Percentiles rank a stretch among this genome's conserved stretches.
Evolutionary conservation across 2,329 filamentous ascomycete genomes (phyloP).

Genomic region (Leptoxyphium fumago): DNA sequence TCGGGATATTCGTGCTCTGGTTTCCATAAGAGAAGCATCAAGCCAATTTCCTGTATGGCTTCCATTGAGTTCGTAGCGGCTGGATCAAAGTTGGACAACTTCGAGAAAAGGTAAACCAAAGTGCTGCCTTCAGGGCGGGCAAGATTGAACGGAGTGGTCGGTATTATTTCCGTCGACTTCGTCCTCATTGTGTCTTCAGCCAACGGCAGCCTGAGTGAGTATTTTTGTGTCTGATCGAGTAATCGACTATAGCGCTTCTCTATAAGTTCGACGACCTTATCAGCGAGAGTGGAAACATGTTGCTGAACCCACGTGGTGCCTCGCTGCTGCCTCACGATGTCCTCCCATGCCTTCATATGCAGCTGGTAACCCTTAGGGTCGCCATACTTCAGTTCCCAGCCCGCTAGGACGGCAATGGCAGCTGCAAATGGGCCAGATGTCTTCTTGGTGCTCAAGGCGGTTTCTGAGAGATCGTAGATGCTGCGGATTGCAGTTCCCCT

Average conservation of each 20-base stretch:
- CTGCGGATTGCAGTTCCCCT: background rate
- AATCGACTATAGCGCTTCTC: background rate
- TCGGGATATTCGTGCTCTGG: constrained; percentile 7
- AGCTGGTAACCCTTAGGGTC: constrained; percentile 8
- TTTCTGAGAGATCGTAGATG: background rate
- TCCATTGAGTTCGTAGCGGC: background rate
- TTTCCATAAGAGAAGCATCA: constrained; percentile 11
- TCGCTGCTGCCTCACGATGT: constrained; percentile 1
- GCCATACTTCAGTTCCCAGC: constrained; percentile 13
- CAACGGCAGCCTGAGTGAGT: background rate
- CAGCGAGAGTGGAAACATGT: background rate
- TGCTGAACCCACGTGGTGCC: background rate
- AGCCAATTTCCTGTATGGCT: constrained; percentile 4
- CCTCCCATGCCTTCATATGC: constrained; percentile 10
- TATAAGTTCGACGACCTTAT: background rate
- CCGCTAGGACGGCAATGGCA: constrained; percentile 11
- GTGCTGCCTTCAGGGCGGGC: constrained; percentile 7
- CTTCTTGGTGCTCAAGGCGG: background rate
- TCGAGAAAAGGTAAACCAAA: constrained; percentile 5
- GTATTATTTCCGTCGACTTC: background rate
- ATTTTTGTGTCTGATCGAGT: background rate
- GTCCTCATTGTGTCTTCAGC: background rate
- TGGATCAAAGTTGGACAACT: constrained; percentile 1
- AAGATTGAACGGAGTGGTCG: background rate
- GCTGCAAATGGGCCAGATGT: background rate